Evolutionary conservation across 306 rosid genomes (phyloP), one percentile per base, ranked within the genome.

Genomic region (Cucumis cinereus): DNA sequence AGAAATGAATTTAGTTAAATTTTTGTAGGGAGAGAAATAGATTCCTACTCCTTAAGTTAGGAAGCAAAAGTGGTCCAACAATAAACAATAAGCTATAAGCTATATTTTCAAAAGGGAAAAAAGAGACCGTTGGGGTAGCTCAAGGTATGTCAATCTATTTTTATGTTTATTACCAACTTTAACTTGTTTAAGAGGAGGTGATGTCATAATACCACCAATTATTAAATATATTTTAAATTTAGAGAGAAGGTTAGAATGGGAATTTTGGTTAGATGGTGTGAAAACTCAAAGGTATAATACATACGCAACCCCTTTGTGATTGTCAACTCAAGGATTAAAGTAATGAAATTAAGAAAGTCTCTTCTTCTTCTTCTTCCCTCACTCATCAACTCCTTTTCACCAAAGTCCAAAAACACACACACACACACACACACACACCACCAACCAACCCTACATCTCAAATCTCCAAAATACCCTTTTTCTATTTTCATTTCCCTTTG

Each of bases 311-410:
- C 73, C 33, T 10, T 67, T 20, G 53, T 40, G 54, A 41, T 67
- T 67, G 73, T 67, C 54, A 40, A 67, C 54, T 67, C 73, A 67
- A 17, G 35, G 73, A 67, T 67, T 67, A 40, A 67, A 67, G 73
- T 36, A 36, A 17, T 64, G 72, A 64, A 33, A 17, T 64, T 36
- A 10, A 35, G 71, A 64, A 64, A 35, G 17, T 64, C 71, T 13
- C 70, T 33, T 6, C 52, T 45, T 6, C 7, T 49, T 13, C 70
- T 33, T 6, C 52, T 45, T 6, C 7, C 49, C 49, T 43, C 49
- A 1, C 49, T 43, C 50, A 30, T 30, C 2, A 47, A 47, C 71
- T 63, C 71, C 5, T 63, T 64, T 67, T 19, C 43, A 28, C 69
- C 69, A 62, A 35, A 14, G 43, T 62, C 69, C 33, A 40, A 68